Base-by-base conservation (phyloP, 352 stramenopile species). In the Phytophthora capsici region DNA sequence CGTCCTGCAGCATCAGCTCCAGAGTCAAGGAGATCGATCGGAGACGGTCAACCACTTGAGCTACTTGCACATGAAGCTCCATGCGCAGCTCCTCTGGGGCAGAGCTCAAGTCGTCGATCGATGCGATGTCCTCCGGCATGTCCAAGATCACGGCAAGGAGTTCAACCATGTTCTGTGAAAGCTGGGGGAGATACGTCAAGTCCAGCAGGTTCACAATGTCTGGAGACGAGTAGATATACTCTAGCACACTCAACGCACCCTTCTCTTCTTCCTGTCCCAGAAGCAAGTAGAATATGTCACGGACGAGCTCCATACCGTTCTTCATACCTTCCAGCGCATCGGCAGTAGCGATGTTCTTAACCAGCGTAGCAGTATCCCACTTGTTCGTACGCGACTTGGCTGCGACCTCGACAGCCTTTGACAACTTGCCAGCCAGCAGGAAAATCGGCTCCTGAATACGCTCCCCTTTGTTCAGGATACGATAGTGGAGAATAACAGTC, bases 401-500 rank as follows among this genome's bases (percentile, higher is more conserved):
- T 1, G 86, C 77, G 6, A 91, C 58, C 26, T 88, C 75, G 13
- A 91, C 66, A 3, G 84, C 84, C 57, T 90, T 90, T 25, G 71
- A 75, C 16, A 89, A 47, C 50, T 92, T 93, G 8, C 88, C 87
- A 40, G 82, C 87, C 2, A 94, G 60, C 17, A 95, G 45, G 53
- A 95, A 95, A 48, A 95, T 91, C 2, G 87, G 87, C 19, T 93
- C 86, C 58, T 94, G 71, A 1, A 95, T 79, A 3, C 72, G 75
- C 22, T 86, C 79, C 1, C 86, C 86, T 43, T 88, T 87, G 38
- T 85, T 75, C 16, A 90, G 43, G 34, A 95, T 90, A 12, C 85
- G 82, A 37, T 95, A 95, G 59, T 95, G 87, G 26, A 95, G 46
- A 38, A 95, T 94, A 19, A 91, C 80, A 0, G 86, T 93, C 59